phyloP scores from a whole-genome alignment of 805 yeast genomes.

The Sungouiella blattae region DNA sequence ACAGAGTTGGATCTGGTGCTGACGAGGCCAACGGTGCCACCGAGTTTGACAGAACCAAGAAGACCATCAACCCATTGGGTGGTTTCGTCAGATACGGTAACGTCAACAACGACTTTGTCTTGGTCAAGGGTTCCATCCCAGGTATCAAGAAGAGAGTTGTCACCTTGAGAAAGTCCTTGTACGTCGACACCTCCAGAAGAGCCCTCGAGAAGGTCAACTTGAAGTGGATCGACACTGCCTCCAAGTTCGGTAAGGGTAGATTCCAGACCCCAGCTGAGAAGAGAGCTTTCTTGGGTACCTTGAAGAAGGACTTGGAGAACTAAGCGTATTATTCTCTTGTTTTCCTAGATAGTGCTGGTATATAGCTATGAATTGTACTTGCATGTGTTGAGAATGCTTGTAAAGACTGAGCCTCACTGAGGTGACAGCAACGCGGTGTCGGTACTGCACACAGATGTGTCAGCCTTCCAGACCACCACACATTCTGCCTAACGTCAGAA shows the following conservation, averaged over 20 bases:
- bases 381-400: no score
- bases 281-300: slow-evolving; percentile 99
- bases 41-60: slow-evolving; percentile 98
- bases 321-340: background rate
- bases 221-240: slow-evolving; percentile 99
- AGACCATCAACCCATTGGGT: slow-evolving; percentile 99
- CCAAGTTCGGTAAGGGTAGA: slow-evolving; percentile 99
- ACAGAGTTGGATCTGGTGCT: slow-evolving; percentile 97
- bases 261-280: slow-evolving; percentile 99
- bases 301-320: slow-evolving; percentile 94
- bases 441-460: no score
- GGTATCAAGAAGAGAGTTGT: slow-evolving; percentile 99
- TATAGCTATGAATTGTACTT: slow-evolving; percentile 12
- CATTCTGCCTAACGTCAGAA: no score
- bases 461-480: no score
- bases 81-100: slow-evolving; percentile 99
- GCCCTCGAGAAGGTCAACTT: slow-evolving; percentile 94
- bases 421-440: no score
- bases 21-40: slow-evolving; percentile 96
- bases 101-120: slow-evolving; percentile 95
- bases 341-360: slow-evolving; percentile 1
- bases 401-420: no score
- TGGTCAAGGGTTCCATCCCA: slow-evolving; percentile 98
- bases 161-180: slow-evolving; percentile 97
- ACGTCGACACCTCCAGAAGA: slow-evolving; percentile 96